phyloP scores from a whole-genome alignment of 1,139 yeast genomes.

The Magnusiomyces starmeri region DNA sequence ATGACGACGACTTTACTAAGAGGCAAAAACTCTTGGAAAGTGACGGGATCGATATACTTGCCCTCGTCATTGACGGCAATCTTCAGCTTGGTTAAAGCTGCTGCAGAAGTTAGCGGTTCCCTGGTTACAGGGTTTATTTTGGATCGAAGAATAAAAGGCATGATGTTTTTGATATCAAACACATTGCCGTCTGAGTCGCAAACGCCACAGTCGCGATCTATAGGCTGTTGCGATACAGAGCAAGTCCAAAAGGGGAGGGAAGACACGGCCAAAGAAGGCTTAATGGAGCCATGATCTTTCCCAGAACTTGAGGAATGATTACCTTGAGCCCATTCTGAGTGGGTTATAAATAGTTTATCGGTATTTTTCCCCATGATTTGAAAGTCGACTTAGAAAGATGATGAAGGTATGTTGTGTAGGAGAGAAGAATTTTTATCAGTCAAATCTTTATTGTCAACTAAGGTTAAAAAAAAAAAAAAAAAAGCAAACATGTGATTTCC shows the following conservation, averaged over 20 bases:
- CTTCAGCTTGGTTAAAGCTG: slow-evolving; percentile 27
- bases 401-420: not conserved
- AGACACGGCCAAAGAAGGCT: slow-evolving; percentile 17
- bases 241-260: slow-evolving; percentile 34
- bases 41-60: slow-evolving; percentile 32
- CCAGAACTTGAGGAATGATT: slow-evolving; percentile 30
- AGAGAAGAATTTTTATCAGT: not conserved
- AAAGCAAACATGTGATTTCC: too few relatives aligned
- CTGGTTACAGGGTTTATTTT: slow-evolving; percentile 33
- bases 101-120: slow-evolving; percentile 21
- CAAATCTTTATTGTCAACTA: not conserved
- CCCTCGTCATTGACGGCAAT: slow-evolving; percentile 28
- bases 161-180: slow-evolving; percentile 31
- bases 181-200: slow-evolving; percentile 31
- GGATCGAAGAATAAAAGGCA: slow-evolving; percentile 31
- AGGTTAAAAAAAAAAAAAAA: not conserved
- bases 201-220: slow-evolving; percentile 28
- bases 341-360: slow-evolving; percentile 35
- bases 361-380: slow-evolving; percentile 35
- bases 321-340: slow-evolving; percentile 32
- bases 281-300: slow-evolving; percentile 15
- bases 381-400: not conserved
- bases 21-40: slow-evolving; percentile 30
- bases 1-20: slow-evolving; percentile 31
- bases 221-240: slow-evolving; percentile 32